Percentiles rank a stretch among this genome's conserved stretches.
Conservation (phyloP, 208 protist genomes). For the Leishmania gerbilli region DNA sequence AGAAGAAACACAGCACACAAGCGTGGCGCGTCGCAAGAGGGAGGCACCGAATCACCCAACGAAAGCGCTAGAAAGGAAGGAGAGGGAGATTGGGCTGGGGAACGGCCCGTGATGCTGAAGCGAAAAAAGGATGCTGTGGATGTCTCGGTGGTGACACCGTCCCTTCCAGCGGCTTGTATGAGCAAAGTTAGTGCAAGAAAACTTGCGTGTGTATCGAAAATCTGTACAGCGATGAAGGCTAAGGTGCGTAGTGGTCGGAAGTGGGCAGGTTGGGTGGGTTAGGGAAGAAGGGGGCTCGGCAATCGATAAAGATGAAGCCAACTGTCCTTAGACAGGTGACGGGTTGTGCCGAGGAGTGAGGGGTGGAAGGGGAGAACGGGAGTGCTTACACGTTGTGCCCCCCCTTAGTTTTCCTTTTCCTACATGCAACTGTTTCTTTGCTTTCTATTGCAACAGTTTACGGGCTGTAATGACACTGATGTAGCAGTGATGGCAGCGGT, state of each 20-base stretch:
- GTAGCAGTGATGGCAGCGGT: neutral
- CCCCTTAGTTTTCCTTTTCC: neutral
- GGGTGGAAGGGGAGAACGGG: neutral
- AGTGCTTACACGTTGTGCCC: neutral
- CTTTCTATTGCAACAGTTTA: neutral
- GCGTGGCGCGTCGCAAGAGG: neutral
- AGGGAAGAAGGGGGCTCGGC: neutral
- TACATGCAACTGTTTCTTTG: neutral
- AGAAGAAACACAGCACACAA: neutral
- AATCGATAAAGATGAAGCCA: neutral
- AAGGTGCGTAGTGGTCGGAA: neutral
- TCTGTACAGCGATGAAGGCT: neutral
- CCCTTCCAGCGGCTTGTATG: neutral
- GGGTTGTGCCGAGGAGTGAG: neutral
- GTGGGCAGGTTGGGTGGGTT: neutral
- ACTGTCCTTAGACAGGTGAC: neutral
- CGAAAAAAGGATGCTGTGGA: neutral
- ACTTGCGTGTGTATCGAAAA: neutral
- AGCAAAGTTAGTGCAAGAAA: neutral
- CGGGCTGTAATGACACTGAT: neutral
- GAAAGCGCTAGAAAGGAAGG: conserved; percentile 1
- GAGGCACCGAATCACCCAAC: neutral
- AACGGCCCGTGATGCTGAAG: neutral
- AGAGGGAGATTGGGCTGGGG: neutral
- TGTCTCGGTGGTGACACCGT: neutral